Conservation (phyloP, 1,284 basidiomycete genomes). For the Ceratobasidium sp. region DNA sequence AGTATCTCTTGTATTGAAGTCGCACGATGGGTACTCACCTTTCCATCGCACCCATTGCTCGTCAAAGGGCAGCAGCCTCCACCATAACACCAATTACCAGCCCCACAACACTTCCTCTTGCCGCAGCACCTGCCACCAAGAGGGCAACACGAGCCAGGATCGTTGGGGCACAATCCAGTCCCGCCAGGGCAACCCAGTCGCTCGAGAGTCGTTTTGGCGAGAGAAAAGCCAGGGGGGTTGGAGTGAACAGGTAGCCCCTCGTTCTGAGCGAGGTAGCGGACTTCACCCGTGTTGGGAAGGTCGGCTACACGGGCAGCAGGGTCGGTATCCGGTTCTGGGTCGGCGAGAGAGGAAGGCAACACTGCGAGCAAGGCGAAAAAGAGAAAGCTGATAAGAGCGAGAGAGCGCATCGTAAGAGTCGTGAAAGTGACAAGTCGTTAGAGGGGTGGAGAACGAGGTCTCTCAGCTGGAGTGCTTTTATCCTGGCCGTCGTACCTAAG, state of each 20-base stretch:
- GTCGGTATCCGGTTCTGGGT: background rate
- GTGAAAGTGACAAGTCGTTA: too few species aligned
- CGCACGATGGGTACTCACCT: background rate
- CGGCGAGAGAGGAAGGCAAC: background rate
- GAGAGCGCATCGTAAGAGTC: constrained; percentile 9
- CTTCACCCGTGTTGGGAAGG: background rate
- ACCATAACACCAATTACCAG: background rate
- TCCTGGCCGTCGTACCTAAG: background rate
- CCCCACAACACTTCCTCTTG: background rate
- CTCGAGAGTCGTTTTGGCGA: background rate
- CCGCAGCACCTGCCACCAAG: constrained; percentile 18
- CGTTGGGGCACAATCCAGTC: background rate
- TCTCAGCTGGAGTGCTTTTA: background rate
- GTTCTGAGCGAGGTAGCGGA: too few species aligned
- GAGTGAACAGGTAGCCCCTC: too few species aligned
- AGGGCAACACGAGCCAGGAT: constrained; percentile 16
- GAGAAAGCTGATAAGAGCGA: constrained; percentile 1
- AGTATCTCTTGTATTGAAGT: too few species aligned
- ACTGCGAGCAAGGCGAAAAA: constrained; percentile 9
- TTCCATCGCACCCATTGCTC: background rate
- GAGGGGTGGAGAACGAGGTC: background rate
- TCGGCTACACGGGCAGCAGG: constrained; percentile 5
- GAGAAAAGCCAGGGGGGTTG: background rate
- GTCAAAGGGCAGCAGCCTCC: background rate
- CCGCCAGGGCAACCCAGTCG: constrained; percentile 5